phyloP scores from a whole-genome alignment of 2,329 filamentous ascomycete genomes.

The Scleromitrula shiraiana region DNA sequence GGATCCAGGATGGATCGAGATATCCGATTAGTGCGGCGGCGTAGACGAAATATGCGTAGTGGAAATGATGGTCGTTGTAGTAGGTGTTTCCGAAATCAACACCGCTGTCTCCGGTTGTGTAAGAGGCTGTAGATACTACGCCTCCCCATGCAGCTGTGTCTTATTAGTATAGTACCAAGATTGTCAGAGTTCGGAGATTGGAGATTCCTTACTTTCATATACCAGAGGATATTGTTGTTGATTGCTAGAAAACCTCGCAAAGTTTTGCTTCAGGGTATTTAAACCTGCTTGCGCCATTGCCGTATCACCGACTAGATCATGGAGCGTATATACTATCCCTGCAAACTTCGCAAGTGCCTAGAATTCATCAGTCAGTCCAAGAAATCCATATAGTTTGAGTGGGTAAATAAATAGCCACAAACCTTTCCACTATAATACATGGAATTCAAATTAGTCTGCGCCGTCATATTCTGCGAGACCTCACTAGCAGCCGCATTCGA shows the following conservation, averaged over 20 bases:
- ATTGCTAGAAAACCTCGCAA: constrained; percentile 59
- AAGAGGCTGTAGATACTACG: constrained; percentile 68
- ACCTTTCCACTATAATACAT: constrained; percentile 88
- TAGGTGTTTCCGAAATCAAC: constrained; percentile 85
- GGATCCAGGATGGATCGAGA: constrained; percentile 68
- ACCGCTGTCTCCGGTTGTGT: constrained; percentile 57
- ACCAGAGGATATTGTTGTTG: constrained; percentile 58
- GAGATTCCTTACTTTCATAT: constrained; percentile 39
- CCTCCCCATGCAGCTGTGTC: constrained; percentile 63
- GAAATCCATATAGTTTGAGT: no score
- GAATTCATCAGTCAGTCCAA: no score
- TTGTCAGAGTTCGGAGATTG: not conserved
- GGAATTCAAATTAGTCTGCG: constrained; percentile 67
- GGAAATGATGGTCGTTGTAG: constrained; percentile 71
- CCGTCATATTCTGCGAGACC: constrained; percentile 65
- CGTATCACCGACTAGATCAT: constrained; percentile 53
- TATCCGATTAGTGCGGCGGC: constrained; percentile 75
- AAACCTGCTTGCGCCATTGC: constrained; percentile 51
- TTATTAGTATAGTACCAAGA: not conserved
- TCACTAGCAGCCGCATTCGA: constrained; percentile 60
- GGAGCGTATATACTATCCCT: constrained; percentile 54
- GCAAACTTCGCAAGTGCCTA: constrained; percentile 71
- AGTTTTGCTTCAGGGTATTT: constrained; percentile 54
- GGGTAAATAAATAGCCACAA: constrained; percentile 2
- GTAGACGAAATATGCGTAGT: constrained; percentile 86